Conservation (phyloP, 352 stramenopile genomes). For the Plasmopara viticola region DNA sequence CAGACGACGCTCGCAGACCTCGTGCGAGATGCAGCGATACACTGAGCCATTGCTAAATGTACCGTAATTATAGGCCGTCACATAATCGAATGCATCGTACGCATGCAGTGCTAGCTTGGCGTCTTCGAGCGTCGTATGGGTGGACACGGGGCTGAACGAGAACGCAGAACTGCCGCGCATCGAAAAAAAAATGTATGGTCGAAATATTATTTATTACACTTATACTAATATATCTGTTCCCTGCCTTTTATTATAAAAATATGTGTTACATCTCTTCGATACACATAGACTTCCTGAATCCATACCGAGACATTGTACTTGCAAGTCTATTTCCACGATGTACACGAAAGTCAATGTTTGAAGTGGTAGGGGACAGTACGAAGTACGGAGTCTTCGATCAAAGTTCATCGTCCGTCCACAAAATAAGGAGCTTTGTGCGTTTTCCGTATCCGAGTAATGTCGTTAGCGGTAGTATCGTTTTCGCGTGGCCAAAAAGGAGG, state of each 20-base stretch:
- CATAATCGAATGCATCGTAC: conserved; percentile 12
- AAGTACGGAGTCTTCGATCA: conserved; percentile 46
- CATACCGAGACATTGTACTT: conserved; percentile 47
- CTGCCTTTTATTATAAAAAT: too few species aligned
- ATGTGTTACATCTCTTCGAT: too few species aligned
- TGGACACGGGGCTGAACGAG: conserved; percentile 12
- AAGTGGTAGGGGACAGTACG: conserved; percentile 55
- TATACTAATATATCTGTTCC: too few species aligned
- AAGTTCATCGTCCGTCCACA: conserved; percentile 33
- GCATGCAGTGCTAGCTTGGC: conserved; percentile 14
- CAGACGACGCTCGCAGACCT: conserved; percentile 12
- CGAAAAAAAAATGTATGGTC: not conserved
- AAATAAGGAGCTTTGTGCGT: conserved; percentile 27
- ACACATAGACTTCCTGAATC: conserved; percentile 41
- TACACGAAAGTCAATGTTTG: conserved; percentile 70
- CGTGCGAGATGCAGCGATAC: conserved; percentile 21
- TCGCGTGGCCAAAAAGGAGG: conserved; percentile 65
- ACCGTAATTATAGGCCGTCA: conserved; percentile 27
- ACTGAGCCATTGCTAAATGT: conserved; percentile 9
- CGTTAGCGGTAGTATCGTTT: conserved; percentile 68
- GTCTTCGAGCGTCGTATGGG: conserved; percentile 17
- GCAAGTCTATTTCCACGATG: conserved; percentile 31
- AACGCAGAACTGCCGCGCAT: conserved; percentile 6
- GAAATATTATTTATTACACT: too few species aligned
- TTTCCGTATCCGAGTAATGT: conserved; percentile 53